These are phyloP conservation scores for Blastomyces silverae DNA, from an alignment of 2,329 filamentous ascomycete genomes.

Conservation along the genomic window DNA sequence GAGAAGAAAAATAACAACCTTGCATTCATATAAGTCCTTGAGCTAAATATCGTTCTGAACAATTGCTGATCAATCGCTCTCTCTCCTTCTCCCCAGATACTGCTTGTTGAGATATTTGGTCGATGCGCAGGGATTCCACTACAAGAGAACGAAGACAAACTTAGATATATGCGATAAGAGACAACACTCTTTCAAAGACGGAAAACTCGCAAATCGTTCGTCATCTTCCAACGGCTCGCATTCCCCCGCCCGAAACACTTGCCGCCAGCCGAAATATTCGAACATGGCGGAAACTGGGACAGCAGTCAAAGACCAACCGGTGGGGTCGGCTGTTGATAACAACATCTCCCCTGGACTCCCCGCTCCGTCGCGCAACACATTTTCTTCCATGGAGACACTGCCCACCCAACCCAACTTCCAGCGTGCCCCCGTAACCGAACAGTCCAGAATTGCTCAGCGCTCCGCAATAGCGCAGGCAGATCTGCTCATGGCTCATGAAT, in stretches of 20 bases:
- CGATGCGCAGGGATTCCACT: neutral
- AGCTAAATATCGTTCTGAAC: neutral
- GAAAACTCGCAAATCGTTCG: neutral
- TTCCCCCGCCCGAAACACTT: neutral
- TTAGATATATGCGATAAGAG: neutral
- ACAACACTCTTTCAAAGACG: no score
- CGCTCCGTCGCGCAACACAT: neutral
- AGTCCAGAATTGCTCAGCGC: slow-evolving; percentile 17
- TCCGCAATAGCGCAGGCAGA: slow-evolving; percentile 17
- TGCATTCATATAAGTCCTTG: neutral
- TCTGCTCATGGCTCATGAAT: slow-evolving; percentile 1
- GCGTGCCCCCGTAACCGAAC: slow-evolving; percentile 14
- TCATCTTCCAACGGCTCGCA: neutral
- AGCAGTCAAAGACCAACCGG: neutral
- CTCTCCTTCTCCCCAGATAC: neutral
- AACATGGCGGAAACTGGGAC: neutral
- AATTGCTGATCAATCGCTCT: neutral
- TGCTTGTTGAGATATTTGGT: neutral
- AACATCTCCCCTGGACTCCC: slow-evolving; percentile 7
- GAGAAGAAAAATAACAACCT: neutral
- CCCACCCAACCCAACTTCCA: neutral
- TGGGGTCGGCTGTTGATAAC: slow-evolving; percentile 8
- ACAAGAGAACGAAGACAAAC: neutral
- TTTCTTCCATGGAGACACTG: slow-evolving; percentile 8
- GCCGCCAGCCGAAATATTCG: neutral